phyloP scores from a whole-genome alignment of 2,329 filamentous ascomycete species.

The Aspergillus fumigatus region DNA sequence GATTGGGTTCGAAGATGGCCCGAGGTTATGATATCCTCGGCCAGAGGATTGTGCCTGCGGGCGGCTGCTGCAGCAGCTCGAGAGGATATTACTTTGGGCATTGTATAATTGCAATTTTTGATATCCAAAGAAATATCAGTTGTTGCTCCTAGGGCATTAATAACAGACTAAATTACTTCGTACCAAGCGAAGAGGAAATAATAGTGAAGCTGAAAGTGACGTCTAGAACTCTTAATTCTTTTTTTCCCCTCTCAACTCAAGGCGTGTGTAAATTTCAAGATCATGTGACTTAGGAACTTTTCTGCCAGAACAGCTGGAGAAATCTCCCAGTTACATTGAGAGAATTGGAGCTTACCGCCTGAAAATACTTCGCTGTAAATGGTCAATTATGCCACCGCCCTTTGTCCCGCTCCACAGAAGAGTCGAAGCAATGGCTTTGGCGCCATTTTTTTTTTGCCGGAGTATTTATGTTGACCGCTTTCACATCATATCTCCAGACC shows the following conservation, averaged over 20 bases:
- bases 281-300: constrained; percentile 30
- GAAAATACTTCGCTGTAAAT: neutral
- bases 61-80: constrained; percentile 51
- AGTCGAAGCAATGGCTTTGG: neutral
- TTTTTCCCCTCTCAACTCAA: neutral
- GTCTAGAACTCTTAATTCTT: neutral
- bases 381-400: neutral
- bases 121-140: neutral
- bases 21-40: constrained; percentile 75
- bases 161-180: neutral
- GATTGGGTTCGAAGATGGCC: constrained; percentile 68
- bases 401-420: constrained; percentile 6
- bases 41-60: constrained; percentile 82
- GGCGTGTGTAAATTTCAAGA: constrained; percentile 31
- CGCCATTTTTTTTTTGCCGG: constrained; percentile 9
- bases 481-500: neutral
- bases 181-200: neutral
- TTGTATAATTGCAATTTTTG: constrained; percentile 34
- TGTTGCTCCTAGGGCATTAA: neutral
- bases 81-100: constrained; percentile 73
- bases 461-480: constrained; percentile 5
- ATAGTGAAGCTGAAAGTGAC: neutral
- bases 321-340: constrained; percentile 8
- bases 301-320: constrained; percentile 26
- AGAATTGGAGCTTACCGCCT: constrained; percentile 15